Evolutionary conservation across 164 flowering plant genomes (phyloP), one percentile per base, ranked within the genome.

Genomic region (Macadamia integrifolia): DNA sequence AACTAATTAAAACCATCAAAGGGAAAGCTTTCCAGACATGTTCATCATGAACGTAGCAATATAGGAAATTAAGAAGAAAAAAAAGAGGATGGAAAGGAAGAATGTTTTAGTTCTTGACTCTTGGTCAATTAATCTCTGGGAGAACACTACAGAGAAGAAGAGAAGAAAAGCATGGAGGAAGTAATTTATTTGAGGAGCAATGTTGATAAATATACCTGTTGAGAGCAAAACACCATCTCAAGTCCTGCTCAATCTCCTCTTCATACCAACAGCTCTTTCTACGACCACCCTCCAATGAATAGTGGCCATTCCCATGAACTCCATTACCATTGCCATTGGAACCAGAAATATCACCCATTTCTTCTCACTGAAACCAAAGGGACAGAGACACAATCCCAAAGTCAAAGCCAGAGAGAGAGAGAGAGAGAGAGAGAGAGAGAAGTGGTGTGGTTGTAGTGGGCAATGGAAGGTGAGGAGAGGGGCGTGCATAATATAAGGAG

Each of bases 251-350:
- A 74, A 92, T 90, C 77, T 88, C 96, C 77, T 92, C 96, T 74
- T 92, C 98, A 77, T 90, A 92, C 98, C 98, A 92, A 70, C 96
- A 92, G 68, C 93, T 85, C 83, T 84, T 92, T 71, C 97, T 85
- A 55, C 83, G 85, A 15, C 77, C 85, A 46, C 50, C 9, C 13
- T 46, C 50, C 6, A 4, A 46, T 46, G 50, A 4, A 46, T 1
- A 46, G 50, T 46, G 50, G 65, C 18, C 57, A 68, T 74, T 61
- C 77, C 84, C 72, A 46, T 46, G 12, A 46, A 76, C 80, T 2
- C 76, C 77, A 73, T 80, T 78, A 60, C 62, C 69, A 68, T 59
- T 73, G 6, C 46, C 50, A 46, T 46, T 35, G 40, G 81, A 72
- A 64, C 70, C 73, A 56, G 88, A 72, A 72, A 87, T 67, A 57